Conservation (phyloP, 225 moss, liverwort and hornwort species). For the Bryoerythrophyllum caledonicum region DNA sequence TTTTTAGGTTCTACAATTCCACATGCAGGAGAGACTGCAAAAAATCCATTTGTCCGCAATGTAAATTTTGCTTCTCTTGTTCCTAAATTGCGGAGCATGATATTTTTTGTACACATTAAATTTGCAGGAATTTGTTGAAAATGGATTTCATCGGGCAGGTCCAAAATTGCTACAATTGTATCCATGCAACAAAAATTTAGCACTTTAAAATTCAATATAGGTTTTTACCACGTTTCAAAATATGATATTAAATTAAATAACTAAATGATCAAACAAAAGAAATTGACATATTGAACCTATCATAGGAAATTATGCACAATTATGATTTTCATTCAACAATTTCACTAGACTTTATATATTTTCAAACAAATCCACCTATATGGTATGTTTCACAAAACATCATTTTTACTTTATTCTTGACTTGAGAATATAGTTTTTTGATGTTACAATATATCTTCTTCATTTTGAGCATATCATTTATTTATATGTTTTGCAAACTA, state of each 20-base stretch:
- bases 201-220: neutral
- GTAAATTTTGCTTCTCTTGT: slow-evolving; percentile 46
- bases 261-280: neutral
- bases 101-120: slow-evolving; percentile 66
- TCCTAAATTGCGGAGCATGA: slow-evolving; percentile 84
- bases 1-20: slow-evolving; percentile 65
- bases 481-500: too few relatives aligned
- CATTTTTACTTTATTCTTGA: too few relatives aligned
- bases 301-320: too few relatives aligned
- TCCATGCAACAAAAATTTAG: neutral
- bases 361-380: too few relatives aligned
- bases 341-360: too few relatives aligned
- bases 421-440: too few relatives aligned
- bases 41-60: slow-evolving; percentile 40
- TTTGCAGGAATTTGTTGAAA: slow-evolving; percentile 76
- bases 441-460: too few relatives aligned
- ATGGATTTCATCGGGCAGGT: slow-evolving; percentile 67
- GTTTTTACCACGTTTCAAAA: too few relatives aligned
- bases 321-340: too few relatives aligned
- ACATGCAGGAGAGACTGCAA: slow-evolving; percentile 40
- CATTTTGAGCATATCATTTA: too few relatives aligned
- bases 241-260: too few relatives aligned
- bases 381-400: too few relatives aligned
- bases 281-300: neutral
- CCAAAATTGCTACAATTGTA: slow-evolving; percentile 66